Conservation (phyloP, 1,284 basidiomycete species). For the Ceratobasidium sp. region DNA sequence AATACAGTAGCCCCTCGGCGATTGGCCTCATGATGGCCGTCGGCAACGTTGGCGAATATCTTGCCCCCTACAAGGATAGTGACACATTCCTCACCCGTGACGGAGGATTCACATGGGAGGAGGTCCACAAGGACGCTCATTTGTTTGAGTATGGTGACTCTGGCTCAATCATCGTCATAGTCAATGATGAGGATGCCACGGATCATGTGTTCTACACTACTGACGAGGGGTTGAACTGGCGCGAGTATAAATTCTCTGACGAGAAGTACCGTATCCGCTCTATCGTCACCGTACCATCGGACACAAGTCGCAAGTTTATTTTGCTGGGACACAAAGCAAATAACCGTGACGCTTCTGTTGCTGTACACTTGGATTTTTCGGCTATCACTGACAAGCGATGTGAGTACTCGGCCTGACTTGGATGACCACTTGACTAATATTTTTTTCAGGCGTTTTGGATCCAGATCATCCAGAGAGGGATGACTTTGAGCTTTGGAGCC, state of each 20-base stretch:
- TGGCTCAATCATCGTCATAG: constrained; percentile 91
- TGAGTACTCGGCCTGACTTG: constrained; percentile 52
- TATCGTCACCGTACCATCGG: constrained; percentile 89
- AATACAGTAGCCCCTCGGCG: constrained; percentile 90
- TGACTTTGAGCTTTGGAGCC: constrained; percentile 96
- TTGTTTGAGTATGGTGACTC: constrained; percentile 99
- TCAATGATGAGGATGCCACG: constrained; percentile 92
- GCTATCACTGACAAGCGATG: constrained; percentile 77
- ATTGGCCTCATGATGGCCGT: constrained; percentile 95
- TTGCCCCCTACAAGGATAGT: constrained; percentile 83
- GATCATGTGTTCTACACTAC: constrained; percentile 89
- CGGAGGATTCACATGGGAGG: constrained; percentile 97
- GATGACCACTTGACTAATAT: constrained; percentile 34
- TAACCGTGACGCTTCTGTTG: constrained; percentile 64
- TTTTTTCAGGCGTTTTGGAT: constrained; percentile 67
- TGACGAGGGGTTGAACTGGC: constrained; percentile 88
- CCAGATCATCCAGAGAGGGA: constrained; percentile 76
- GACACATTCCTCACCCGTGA: constrained; percentile 98
- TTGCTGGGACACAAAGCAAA: constrained; percentile 69
- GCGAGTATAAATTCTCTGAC: constrained; percentile 81
- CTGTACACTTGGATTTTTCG: constrained; percentile 91
- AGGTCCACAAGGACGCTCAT: constrained; percentile 97
- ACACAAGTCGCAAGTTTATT: constrained; percentile 91
- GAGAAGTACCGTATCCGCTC: constrained; percentile 76
- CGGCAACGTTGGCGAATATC: constrained; percentile 90